phyloP scores from a whole-genome alignment of 768 basidiomycete species.

The Serendipita vermifera region DNA sequence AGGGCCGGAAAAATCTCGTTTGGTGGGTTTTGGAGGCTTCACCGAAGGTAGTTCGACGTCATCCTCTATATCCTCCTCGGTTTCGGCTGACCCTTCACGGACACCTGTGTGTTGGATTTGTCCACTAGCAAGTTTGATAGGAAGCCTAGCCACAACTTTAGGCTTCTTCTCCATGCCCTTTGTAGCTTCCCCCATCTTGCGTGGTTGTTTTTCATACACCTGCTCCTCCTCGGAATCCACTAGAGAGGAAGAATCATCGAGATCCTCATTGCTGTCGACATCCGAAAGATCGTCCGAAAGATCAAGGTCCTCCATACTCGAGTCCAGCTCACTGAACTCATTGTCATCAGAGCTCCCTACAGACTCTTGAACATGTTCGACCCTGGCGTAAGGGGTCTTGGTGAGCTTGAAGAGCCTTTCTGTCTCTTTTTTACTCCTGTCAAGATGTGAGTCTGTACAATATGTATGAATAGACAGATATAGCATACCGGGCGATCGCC shows the following conservation, averaged over 20 bases:
- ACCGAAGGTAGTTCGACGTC: constrained; percentile 13
- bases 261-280: constrained; percentile 25
- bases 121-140: constrained; percentile 79
- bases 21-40: constrained; percentile 18
- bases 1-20: constrained; percentile 66
- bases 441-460: constrained; percentile 10
- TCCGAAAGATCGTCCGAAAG: constrained; percentile 13
- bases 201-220: constrained; percentile 54
- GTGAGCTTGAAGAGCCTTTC: constrained; percentile 52
- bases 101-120: constrained; percentile 49
- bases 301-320: constrained; percentile 27
- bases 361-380: too few relatives aligned
- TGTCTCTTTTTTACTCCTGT: constrained; percentile 77
- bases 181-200: constrained; percentile 36
- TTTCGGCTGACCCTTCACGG: constrained; percentile 25
- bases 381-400: constrained; percentile 47
- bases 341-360: constrained; percentile 44
- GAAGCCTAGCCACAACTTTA: constrained; percentile 48
- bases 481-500: constrained; percentile 61
- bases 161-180: constrained; percentile 35
- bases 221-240: constrained; percentile 55
- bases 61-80: constrained; percentile 16
- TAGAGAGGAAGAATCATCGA: constrained; percentile 18
- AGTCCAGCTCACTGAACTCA: constrained; percentile 39
- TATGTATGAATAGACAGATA: constrained; percentile 5